Evolutionary conservation across 345 rosid species (phyloP), one percentile per base, ranked within the genome.

Genomic region (Pistacia integerrima): DNA sequence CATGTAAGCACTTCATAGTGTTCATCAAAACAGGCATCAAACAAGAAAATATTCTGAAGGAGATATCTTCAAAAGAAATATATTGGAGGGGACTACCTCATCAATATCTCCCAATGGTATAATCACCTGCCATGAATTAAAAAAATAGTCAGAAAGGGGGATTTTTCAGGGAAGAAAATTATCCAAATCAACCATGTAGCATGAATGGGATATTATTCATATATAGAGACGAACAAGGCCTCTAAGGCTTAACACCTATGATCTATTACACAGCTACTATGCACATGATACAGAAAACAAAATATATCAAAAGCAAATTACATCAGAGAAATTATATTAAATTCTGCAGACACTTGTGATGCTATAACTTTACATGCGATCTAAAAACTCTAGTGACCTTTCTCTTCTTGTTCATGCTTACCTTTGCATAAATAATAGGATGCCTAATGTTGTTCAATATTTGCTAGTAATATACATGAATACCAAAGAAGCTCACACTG

Each of bases 21-120:
- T 65, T 67, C 35, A 76, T 30, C 74, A 68, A 28, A 35, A 9
- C 52, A 44, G 57, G 35, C 73, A 59, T 20, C 36, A 33, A 76
- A 73, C 66, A 69, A 62, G 30, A 66, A 70, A 64, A 48, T 38
- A 71, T 46, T 36, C 41, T 74, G 17, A 81, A 51, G 46, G 17
- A 60, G 56, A 55, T 52, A 73, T 59, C 66, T 67, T 59, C 20
- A 69, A 51, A 67, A 67, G 62, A 52, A 68, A 64, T 49, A 35
- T 14, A 49, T 6, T 17, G 76, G 59, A 48, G 64, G 51, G 41
- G 35, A 73, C 33, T 79, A 96, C 98, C 98, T 92, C 98, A 79
- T 96, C 97, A 75, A 96, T 91, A 85, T 96, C 99, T 87, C 92
- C 97, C 17, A 96, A 84, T 65, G 99, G 99, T 82, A 96, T 85